Conservation (phyloP, 2,329 filamentous ascomycete genomes). For the Rutstroemia sp. region DNA sequence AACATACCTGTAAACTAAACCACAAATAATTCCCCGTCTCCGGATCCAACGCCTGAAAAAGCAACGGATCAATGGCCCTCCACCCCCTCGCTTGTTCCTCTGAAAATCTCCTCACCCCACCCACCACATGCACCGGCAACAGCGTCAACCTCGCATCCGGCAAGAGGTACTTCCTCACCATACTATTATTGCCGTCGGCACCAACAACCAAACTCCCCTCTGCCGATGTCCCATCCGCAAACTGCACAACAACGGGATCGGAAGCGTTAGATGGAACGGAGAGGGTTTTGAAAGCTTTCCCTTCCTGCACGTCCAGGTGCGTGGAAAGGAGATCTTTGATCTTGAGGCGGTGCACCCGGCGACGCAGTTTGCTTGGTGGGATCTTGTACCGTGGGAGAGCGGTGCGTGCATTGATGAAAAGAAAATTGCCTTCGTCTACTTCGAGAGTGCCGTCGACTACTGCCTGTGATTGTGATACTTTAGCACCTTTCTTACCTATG, state of each 20-base stretch:
- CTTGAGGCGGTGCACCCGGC: conserved; percentile 31
- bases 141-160: conserved; percentile 25
- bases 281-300: conserved; percentile 37
- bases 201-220: conserved; percentile 32
- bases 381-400: conserved; percentile 34
- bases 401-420: conserved; percentile 36
- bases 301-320: conserved; percentile 38
- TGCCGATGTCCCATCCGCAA: conserved; percentile 30
- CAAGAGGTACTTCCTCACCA: conserved; percentile 16
- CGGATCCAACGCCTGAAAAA: conserved; percentile 48
- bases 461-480: neutral
- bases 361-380: conserved; percentile 30
- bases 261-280: conserved; percentile 13
- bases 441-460: conserved; percentile 29
- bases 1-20: conserved; percentile 36
- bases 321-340: conserved; percentile 11
- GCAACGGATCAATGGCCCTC: conserved; percentile 43
- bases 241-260: conserved; percentile 22
- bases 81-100: conserved; percentile 34
- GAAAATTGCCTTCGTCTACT: conserved; percentile 33
- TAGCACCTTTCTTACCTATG: too few species aligned
- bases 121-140: conserved; percentile 34
- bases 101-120: conserved; percentile 33
- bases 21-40: conserved; percentile 43
- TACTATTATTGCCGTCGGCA: conserved; percentile 33